Base-by-base conservation (phyloP, 257 asterid species). In the Capsicum chinense region DNA sequence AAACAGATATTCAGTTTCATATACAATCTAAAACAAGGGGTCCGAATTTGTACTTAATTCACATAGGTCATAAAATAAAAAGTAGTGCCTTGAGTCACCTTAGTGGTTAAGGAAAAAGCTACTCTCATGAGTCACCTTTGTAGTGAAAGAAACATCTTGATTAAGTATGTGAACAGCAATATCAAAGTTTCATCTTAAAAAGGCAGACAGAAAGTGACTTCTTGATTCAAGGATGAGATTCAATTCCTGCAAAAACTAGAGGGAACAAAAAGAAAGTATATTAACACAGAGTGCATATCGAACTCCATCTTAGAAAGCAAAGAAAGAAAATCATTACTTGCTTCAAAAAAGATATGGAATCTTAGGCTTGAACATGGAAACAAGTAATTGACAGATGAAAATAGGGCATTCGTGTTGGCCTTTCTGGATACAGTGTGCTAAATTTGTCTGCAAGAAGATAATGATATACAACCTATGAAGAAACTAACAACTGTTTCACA, bases 241-340 rank as follows among this genome's bases (percentile, higher is more conserved):
- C 56, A 44, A 16, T 69, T 35, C 78, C 78, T 69, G 78, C 78
- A 69, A 69, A 69, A 69, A 69, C 54, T 39, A 1, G 48, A 69
- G 54, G 54, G 52, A 0, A 8, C 9, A 13, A 37, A 39, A 37
- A 58, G 37, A 7, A 15, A 4, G 21, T 35, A 67, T 7, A 7
- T 68, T 16, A 69, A 4, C 8, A 39, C 54, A 26, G 9, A 15
- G 26, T 15, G 15, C 78, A 39, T 37, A 68, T 58, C 10, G 6
- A 37, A 42, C 21, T 68, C 54, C 54, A 68, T 47, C 26, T 68
- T 37, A n/a, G 26, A 68, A 56, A 56, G 17, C 17, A 56, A 56
- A 54, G 57, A 54, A 68, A 3, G 52, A 7, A 68, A 66, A 37
- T 68, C 21, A 37, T 12, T 67, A 37, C 76, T 14, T 68, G 79